These are phyloP conservation scores for Scolecobasidium constrictum DNA, from an alignment of 2,329 filamentous ascomycete genomes.

Conservation along the genomic window DNA sequence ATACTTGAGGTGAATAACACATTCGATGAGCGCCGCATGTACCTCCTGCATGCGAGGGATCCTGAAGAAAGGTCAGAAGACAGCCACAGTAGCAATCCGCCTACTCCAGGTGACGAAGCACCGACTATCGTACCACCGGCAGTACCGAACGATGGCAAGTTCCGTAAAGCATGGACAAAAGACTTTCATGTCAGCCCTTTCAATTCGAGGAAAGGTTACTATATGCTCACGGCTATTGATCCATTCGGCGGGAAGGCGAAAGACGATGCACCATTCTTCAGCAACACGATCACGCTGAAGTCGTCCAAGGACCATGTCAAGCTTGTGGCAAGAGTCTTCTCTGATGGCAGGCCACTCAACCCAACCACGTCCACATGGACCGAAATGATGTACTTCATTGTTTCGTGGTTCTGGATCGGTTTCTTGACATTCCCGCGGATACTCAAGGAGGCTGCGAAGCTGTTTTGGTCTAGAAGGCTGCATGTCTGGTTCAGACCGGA, in stretches of 20 bases:
- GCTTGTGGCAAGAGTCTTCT: slow-evolving; percentile 49
- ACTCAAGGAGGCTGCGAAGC: slow-evolving; percentile 44
- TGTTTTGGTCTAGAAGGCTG: slow-evolving; percentile 47
- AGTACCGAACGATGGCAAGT: slow-evolving; percentile 15
- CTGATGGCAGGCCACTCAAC: slow-evolving; percentile 39
- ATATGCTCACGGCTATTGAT: slow-evolving; percentile 35
- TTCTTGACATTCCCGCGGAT: slow-evolving; percentile 57
- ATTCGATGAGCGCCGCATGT: slow-evolving; percentile 60
- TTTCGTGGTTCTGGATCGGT: slow-evolving; percentile 56
- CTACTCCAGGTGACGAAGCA: slow-evolving; percentile 6
- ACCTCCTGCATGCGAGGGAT: slow-evolving; percentile 42
- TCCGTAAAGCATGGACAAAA: slow-evolving; percentile 50
- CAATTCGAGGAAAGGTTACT: slow-evolving; percentile 44
- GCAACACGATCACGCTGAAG: slow-evolving; percentile 49
- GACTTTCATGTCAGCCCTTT: slow-evolving; percentile 71
- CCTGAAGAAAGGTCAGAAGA: slow-evolving; percentile 11
- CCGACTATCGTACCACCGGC: not conserved
- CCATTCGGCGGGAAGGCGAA: slow-evolving; percentile 24
- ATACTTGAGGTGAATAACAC: slow-evolving; percentile 69
- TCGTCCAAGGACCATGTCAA: slow-evolving; percentile 52
- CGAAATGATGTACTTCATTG: slow-evolving; percentile 38
- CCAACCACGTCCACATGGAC: slow-evolving; percentile 33
- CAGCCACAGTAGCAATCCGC: slow-evolving; percentile 11
- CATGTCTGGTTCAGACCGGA: slow-evolving; percentile 58
- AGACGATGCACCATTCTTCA: slow-evolving; percentile 29